A percentile compares a stretch with the other conserved stretches of the same genome.
Evolutionary conservation across 2,329 filamentous ascomycete species (phyloP).

Genomic region (Aureobasidium sp.): DNA sequence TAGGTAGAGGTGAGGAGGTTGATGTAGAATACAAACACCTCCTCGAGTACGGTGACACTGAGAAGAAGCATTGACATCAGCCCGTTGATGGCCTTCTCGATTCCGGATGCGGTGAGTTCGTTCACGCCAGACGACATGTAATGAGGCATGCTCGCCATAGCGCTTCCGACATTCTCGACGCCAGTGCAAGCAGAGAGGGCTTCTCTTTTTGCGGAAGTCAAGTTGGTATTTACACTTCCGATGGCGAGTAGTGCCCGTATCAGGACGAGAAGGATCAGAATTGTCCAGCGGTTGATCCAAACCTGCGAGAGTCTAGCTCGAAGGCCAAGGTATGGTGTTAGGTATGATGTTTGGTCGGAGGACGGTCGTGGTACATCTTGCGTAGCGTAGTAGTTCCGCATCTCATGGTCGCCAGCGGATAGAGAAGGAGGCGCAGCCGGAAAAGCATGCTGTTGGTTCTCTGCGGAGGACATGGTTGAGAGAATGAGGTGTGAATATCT

Average conservation of each 20-base stretch:
- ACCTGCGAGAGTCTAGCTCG: conserved; percentile 85
- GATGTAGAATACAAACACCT: conserved; percentile 85
- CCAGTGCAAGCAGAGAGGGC: conserved; percentile 84
- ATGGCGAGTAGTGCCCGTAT: conserved; percentile 73
- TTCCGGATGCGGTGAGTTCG: conserved; percentile 68
- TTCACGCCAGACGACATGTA: conserved; percentile 89
- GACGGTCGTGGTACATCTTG: conserved; percentile 50
- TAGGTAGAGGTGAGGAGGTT: conserved; percentile 88
- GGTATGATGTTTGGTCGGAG: conserved; percentile 58
- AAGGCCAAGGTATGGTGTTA: conserved; percentile 88
- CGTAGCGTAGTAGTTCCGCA: conserved; percentile 53
- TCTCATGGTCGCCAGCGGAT: conserved; percentile 56
- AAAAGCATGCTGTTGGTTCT: conserved; percentile 48
- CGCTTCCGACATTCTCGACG: conserved; percentile 86
- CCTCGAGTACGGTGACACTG: conserved; percentile 74
- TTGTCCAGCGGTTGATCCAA: conserved; percentile 97
- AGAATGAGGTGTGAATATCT: conserved; percentile 17
- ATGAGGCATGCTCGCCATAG: conserved; percentile 97
- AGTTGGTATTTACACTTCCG: conserved; percentile 62
- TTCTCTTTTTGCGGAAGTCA: conserved; percentile 68
- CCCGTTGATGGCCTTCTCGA: conserved; percentile 72
- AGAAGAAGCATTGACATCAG: conserved; percentile 74
- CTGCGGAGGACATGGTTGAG: conserved; percentile 41
- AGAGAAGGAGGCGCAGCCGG: conserved; percentile 51
- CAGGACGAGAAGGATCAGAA: conserved; percentile 79